Base-by-base conservation (phyloP, 1,139 yeast species). In the Entelexis sorbosivorans region DNA sequence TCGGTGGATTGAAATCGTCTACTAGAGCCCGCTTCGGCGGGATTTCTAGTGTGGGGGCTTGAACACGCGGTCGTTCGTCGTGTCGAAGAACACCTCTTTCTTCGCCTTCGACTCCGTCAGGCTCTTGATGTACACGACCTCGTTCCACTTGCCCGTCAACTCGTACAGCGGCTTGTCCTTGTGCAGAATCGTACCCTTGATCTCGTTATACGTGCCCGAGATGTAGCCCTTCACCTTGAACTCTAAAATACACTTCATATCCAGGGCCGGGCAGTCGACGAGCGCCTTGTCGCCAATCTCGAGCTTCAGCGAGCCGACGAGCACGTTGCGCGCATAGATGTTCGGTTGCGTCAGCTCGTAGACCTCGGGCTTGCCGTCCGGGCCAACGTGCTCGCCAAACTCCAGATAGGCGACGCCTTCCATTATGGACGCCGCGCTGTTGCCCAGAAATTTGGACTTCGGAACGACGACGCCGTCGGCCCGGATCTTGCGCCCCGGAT, bases 401-500 rank as follows among this genome's bases (percentile, higher is more conserved):
- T 85, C 78, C 19, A 91, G 70, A 52, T 77, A 80, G 0, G 86
- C 93, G 58, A 76, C 66, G 19, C 98, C 98, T 60, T 89, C 96
- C 98, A 91, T 91, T 64, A 91, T 79, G 2, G 96, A 95, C 17
- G 97, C 98, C 0, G 96, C 89, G 0, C 96, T 87, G 64, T 89
- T 91, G 31, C 98, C 98, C 54, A 91, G 72, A 62, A 91, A 93
- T 63, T 78, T 78, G 1, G 96, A 88, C 62, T 77, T 81, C 16
- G 98, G 98, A 46, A 87, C 74, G 34, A 89, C 78, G 3, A 84
- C 76, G 38, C 98, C 98, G 64, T 91, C 98, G 16, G 83, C 88
- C 59, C 91, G 78, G 53, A 91, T 85, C 59, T 79, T 78, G 57
- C 76, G 77, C 54, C 81, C 84, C 0, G 98, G 98, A 44, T 86